Evolutionary conservation across 208 protist genomes (phyloP), one percentile per base, ranked within the genome.

Genomic region (Trypanosoma boissoni): DNA sequence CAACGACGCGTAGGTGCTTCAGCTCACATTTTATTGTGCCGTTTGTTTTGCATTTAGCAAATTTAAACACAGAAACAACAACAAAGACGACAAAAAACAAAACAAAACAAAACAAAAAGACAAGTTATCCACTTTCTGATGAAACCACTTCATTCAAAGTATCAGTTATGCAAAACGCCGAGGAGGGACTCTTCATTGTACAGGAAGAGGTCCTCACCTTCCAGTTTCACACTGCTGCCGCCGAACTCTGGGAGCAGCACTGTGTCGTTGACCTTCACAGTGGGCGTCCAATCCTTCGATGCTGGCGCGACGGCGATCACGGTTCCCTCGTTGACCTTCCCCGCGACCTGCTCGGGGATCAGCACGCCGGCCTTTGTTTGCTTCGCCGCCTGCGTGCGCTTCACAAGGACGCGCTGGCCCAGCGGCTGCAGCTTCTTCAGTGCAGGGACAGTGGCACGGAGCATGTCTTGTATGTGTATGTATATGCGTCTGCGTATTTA

Each of bases 321-420:
- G 10, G 80, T 94, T 58, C 85, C 91, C 80, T 96, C 91, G 81
- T 96, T 96, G 68, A 94, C 76, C 81, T 96, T 96, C 42, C 82
- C 81, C 16, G 86, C 86, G n/a, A 92, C 83, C 76, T 94, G 85
- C 80, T 94, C 86, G 18, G 91, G 91, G 65, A 96, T 96, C 50
- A 96, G 86, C 60, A 96, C 80, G 51, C 91, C 91, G n/a, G 91
- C 86, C 86, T 93, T 90, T 45, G 90, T 96, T 77, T 94, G 83
- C 80, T 90, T 92, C 50, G 85, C 86, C 14, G 90, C 76, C 76
- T 86, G 68, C 34, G 68, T 86, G 72, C 90, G 84, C 73, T 78
- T 84, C 71, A 96, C 79, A 65, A 96, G 80, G 69, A 96, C 90
- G 62, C 87, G 90, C 76, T 91, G 68, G 73, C 87, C 87, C 48